Evolutionary conservation across 345 rosid species (phyloP), one percentile per base, ranked within the genome.

Genomic region (Citrus australasica): DNA sequence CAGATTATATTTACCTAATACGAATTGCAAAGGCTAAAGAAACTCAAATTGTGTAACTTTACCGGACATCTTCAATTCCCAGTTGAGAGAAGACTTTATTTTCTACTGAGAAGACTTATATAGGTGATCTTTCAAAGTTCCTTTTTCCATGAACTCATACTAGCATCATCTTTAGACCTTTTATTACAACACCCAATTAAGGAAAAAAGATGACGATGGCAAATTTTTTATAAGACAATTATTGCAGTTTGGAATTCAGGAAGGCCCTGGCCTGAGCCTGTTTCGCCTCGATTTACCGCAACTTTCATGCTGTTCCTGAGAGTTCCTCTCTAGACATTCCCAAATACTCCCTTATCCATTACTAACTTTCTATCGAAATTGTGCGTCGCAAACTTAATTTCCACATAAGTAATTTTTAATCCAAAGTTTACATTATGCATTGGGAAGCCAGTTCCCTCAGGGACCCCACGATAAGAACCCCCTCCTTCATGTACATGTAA

Each of bases 101-200:
- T 24, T 71, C 71, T 21, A 40, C 30, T 48, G 65, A 37, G 16
- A 88, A 2, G 67, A 67, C 16, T 73, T 59, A 69, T 85, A 90
- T 14, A 88, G 63, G 82, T 88, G 92, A 62, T 86, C 90, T 69
- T 82, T 86, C 75, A 90, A 56, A 10, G 87, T 81, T 0, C 92
- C 90, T 19, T 85, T 87, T 73, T 90, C 91, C 91, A 90, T 87
- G 81, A 82, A 88, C 64, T 90, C 92, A 6, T 87, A 88, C 89
- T 61, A 88, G 81, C 56, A 88, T 90, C 94, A 90, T 90, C 79
- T 88, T 88, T 90, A 40, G 82, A 71, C 72, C 79, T 66, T 46
- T 92, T 94, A 14, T 85, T 78, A 65, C 97, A 91, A 37, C 90
- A 92, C 14, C 98, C 98, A 0, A 83, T 88, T 72, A 94, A 82